Percentiles rank a stretch among this genome's conserved stretches.
These are phyloP conservation scores for Prunus davidiana DNA, from an alignment of 306 rosid species.

Conservation along the genomic window DNA sequence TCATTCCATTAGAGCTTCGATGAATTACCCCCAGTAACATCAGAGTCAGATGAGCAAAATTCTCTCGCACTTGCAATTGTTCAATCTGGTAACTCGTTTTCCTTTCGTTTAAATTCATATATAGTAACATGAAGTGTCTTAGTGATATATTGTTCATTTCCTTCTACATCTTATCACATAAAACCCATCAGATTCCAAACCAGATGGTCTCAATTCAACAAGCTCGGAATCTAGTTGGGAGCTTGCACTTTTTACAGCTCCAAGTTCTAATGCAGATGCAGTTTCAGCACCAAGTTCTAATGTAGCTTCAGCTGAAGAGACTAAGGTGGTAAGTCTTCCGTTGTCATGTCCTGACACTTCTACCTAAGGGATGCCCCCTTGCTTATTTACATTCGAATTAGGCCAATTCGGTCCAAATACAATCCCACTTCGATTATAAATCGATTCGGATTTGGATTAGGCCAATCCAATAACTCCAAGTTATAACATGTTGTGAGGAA, in stretches of 20 bases:
- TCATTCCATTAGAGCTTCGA: slow-evolving; percentile 11
- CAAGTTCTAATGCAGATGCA: neutral
- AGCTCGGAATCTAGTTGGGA: neutral
- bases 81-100: neutral
- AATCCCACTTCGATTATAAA: no score
- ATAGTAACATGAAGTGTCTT: neutral
- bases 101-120: neutral
- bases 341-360: neutral
- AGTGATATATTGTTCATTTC: neutral
- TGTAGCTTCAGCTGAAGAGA: neutral
- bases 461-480: neutral
- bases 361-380: neutral
- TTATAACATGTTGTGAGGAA: neutral
- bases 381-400: neutral
- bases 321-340: neutral
- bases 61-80: neutral
- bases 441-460: neutral
- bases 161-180: neutral
- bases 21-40: slow-evolving; percentile 1
- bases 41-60: neutral
- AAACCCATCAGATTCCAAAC: neutral
- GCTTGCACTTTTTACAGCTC: slow-evolving; percentile 3
- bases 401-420: neutral
- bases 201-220: neutral
- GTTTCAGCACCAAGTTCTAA: neutral